Conservation (phyloP, 331 rosid species). For the Saraca asoca region DNA sequence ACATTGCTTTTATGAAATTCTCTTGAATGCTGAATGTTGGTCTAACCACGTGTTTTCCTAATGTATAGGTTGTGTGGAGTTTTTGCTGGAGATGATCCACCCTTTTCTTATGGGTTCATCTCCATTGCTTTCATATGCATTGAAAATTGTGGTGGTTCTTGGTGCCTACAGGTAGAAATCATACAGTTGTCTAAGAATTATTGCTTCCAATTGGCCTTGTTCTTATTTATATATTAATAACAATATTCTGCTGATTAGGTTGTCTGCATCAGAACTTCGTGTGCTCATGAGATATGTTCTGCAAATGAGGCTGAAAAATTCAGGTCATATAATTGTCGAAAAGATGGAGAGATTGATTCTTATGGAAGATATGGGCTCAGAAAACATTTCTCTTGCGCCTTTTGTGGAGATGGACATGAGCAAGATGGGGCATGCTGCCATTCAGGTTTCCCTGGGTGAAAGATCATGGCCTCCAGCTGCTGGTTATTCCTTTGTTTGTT, state of each 20-base stretch:
- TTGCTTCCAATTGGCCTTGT: slow-evolving; percentile 31
- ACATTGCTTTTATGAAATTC: slow-evolving; percentile 18
- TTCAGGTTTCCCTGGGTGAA: slow-evolving; percentile 99
- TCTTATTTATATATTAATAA: slow-evolving; percentile 34
- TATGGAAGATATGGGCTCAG: slow-evolving; percentile 79
- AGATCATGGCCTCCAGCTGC: slow-evolving; percentile 99
- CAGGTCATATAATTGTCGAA: slow-evolving; percentile 77
- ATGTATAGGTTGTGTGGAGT: slow-evolving; percentile 89
- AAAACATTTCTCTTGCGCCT: slow-evolving; percentile 82
- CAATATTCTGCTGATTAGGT: slow-evolving; percentile 59
- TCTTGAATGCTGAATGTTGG: slow-evolving; percentile 26
- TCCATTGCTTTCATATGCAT: slow-evolving; percentile 75
- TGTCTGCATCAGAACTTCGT: slow-evolving; percentile 81
- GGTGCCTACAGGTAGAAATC: slow-evolving; percentile 88
- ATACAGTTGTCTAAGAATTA: slow-evolving; percentile 9
- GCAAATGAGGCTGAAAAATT: slow-evolving; percentile 75
- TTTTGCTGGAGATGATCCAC: slow-evolving; percentile 82
- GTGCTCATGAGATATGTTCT: slow-evolving; percentile 74
- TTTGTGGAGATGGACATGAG: slow-evolving; percentile 97
- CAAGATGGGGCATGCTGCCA: slow-evolving; percentile 88
- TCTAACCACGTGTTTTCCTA: slow-evolving; percentile 20
- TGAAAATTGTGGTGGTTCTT: slow-evolving; percentile 89
- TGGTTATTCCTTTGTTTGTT: slow-evolving; percentile 97
- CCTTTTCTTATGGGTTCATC: slow-evolving; percentile 92
- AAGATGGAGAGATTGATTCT: slow-evolving; percentile 88